phyloP scores from a whole-genome alignment of 768 basidiomycete species.

The Omphalotus guepiniiformis region DNA sequence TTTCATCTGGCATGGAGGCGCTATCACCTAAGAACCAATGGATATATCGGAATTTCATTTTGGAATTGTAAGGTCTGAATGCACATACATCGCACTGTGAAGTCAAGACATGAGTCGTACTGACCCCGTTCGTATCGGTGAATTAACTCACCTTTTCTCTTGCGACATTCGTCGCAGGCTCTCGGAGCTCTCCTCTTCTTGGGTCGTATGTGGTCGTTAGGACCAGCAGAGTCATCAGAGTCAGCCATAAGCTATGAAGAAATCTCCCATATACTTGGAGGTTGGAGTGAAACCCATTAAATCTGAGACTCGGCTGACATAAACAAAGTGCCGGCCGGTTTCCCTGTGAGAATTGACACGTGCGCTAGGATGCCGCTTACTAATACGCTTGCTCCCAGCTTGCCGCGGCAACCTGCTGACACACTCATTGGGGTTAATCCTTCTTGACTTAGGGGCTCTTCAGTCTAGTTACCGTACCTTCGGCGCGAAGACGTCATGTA shows the following conservation, averaged over 20 bases:
- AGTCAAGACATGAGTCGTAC: background rate
- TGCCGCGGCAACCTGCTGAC: too few species aligned
- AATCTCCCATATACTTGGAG: too few species aligned
- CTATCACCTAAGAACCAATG: slow-evolving; percentile 1
- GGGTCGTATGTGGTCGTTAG: background rate
- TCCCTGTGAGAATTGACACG: too few species aligned
- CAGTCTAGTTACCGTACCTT: too few species aligned
- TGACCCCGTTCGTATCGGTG: background rate
- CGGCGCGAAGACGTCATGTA: too few species aligned
- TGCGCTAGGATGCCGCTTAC: too few species aligned
- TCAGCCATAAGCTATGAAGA: slow-evolving; percentile 1
- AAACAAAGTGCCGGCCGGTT: too few species aligned
- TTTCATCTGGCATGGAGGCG: background rate
- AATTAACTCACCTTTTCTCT: background rate
- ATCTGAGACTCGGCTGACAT: too few species aligned
- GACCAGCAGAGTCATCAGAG: background rate
- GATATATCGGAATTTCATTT: background rate
- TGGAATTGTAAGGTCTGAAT: background rate
- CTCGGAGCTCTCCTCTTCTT: background rate
- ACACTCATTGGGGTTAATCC: too few species aligned
- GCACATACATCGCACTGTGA: background rate
- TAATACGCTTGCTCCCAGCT: too few species aligned
- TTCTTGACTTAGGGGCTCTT: too few species aligned
- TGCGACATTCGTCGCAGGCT: background rate
- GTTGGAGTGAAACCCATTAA: too few species aligned